Percentiles rank a stretch among this genome's conserved stretches.
phyloP scores from a whole-genome alignment of 2,329 filamentous ascomycete genomes.

The Alternaria metachromatica region DNA sequence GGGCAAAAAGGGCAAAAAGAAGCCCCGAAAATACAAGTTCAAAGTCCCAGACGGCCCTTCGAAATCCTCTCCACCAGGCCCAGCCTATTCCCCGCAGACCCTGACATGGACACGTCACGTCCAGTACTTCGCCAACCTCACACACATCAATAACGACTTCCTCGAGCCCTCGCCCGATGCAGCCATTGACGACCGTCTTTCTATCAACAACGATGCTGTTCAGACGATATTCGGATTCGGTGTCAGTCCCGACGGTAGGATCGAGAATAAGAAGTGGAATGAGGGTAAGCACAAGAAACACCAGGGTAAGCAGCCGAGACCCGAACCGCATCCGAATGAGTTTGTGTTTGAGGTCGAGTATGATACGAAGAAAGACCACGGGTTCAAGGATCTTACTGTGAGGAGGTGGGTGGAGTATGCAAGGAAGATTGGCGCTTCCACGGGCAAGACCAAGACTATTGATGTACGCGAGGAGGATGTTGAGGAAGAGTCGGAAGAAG shows the following conservation, averaged over 20 bases:
- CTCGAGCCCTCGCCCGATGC: conserved; percentile 19
- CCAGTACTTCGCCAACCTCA: conserved; percentile 96
- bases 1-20: conserved; percentile 55
- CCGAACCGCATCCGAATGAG: conserved; percentile 64
- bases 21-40: conserved; percentile 55
- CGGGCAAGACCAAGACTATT: too few relatives aligned
- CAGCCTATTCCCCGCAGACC: conserved; percentile 86
- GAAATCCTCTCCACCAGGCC: conserved; percentile 76
- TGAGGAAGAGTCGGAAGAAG: too few relatives aligned
- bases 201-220: conserved; percentile 16
- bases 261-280: conserved; percentile 60
- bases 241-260: conserved; percentile 34
- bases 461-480: too few relatives aligned
- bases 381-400: conserved; percentile 86
- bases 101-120: conserved; percentile 81
- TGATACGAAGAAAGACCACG: conserved; percentile 76
- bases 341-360: conserved; percentile 87
- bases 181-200: not conserved
- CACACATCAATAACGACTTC: conserved; percentile 79
- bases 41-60: conserved; percentile 73
- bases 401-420: conserved; percentile 81
- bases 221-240: conserved; percentile 33
- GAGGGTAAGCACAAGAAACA: conserved; percentile 70
- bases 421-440: too few relatives aligned
- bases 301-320: conserved; percentile 53